Percentiles rank a stretch among this genome's conserved stretches.
Evolutionary conservation across 2,329 filamentous ascomycete genomes (phyloP).

Genomic region (Hypoxylon sp.): DNA sequence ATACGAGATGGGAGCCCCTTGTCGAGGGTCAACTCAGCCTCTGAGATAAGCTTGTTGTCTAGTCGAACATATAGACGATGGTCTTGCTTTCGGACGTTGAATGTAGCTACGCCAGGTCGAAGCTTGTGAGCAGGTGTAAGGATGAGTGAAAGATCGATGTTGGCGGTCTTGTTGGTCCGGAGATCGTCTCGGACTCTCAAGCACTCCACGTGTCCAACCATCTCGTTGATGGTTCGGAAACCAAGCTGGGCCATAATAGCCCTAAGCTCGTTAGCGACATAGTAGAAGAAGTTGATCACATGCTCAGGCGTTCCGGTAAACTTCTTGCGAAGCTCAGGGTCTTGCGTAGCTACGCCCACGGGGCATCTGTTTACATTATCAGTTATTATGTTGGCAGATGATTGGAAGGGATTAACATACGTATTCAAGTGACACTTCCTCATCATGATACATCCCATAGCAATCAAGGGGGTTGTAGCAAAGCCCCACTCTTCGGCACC

Average conservation of each 20-base stretch:
- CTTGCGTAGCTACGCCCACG: constrained; percentile 94
- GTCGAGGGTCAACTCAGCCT: constrained; percentile 92
- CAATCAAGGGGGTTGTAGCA: constrained; percentile 91
- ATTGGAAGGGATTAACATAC: not conserved
- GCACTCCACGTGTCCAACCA: constrained; percentile 91
- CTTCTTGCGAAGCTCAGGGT: constrained; percentile 92
- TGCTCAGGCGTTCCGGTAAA: constrained; percentile 93
- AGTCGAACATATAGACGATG: constrained; percentile 91
- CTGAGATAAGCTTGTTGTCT: constrained; percentile 96
- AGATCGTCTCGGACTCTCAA: constrained; percentile 89
- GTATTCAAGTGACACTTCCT: constrained; percentile 68
- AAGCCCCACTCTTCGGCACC: constrained; percentile 99
- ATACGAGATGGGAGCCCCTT: constrained; percentile 93
- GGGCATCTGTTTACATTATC: constrained; percentile 80
- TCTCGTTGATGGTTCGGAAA: constrained; percentile 95
- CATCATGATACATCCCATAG: constrained; percentile 98
- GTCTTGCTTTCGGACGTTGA: constrained; percentile 98
- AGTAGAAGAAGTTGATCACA: constrained; percentile 99
- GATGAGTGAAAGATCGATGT: constrained; percentile 92
- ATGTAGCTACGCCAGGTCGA: constrained; percentile 91
- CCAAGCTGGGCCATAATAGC: constrained; percentile 97
- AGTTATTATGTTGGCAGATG: too few relatives aligned
- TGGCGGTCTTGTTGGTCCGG: constrained; percentile 86
- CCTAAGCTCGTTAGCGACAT: constrained; percentile 92
- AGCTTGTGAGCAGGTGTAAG: constrained; percentile 96